phyloP scores from a whole-genome alignment of 2,329 filamentous ascomycete genomes.

The Exophiala viscosa region DNA sequence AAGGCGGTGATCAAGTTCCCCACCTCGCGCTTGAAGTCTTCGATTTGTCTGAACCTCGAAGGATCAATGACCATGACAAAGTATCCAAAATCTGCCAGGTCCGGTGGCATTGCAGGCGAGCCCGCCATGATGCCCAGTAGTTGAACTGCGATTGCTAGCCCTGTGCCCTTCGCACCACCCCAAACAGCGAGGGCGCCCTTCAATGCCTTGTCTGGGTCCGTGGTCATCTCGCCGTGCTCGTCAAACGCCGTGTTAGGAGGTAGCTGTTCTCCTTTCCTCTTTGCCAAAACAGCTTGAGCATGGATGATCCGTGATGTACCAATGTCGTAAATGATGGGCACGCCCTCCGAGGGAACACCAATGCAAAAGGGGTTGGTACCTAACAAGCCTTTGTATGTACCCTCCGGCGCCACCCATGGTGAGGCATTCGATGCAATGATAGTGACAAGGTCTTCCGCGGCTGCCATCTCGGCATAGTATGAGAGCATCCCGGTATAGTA shows the following conservation, averaged over 20 bases:
- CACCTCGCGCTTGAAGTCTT: slow-evolving; percentile 19
- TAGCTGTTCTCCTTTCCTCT: slow-evolving; percentile 8
- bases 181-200: slow-evolving; percentile 14
- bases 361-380: slow-evolving; percentile 21
- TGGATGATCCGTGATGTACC: slow-evolving; percentile 20
- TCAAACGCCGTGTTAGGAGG: slow-evolving; percentile 15
- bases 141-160: slow-evolving; percentile 17
- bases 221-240: slow-evolving; percentile 13
- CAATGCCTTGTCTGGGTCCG: slow-evolving; percentile 12
- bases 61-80: slow-evolving; percentile 18
- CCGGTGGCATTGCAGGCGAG: slow-evolving; percentile 12
- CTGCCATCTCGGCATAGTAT: slow-evolving; percentile 19
- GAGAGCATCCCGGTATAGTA: slow-evolving; percentile 19
- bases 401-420: slow-evolving; percentile 17
- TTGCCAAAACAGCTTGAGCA: slow-evolving; percentile 12
- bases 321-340: slow-evolving; percentile 19
- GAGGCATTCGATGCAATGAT: slow-evolving; percentile 17
- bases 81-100: slow-evolving; percentile 15
- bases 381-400: slow-evolving; percentile 12
- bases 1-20: slow-evolving; percentile 11
- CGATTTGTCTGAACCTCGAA: slow-evolving; percentile 14
- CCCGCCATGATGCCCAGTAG: slow-evolving; percentile 16
- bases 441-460: slow-evolving; percentile 11
- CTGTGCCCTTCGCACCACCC: slow-evolving; percentile 17
- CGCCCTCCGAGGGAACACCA: slow-evolving; percentile 10